Percentiles rank a stretch among this genome's conserved stretches.
These are phyloP conservation scores for Cajanus cajan DNA, from an alignment of 306 rosid species.

Conservation along the genomic window DNA sequence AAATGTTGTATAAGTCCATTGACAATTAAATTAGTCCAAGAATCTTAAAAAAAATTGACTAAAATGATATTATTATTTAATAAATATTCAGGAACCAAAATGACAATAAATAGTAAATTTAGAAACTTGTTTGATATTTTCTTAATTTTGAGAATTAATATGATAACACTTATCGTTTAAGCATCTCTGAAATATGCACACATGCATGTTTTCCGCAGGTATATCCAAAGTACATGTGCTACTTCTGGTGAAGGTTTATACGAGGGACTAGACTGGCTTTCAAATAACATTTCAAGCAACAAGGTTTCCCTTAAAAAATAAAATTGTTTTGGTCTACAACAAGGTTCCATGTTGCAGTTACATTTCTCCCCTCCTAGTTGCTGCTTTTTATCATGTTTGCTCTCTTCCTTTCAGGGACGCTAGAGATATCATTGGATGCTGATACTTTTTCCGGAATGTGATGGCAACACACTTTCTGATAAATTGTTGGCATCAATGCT, in stretches of 20 bases:
- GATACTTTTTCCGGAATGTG: not conserved
- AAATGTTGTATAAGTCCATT: too few species aligned
- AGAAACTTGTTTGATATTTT: too few species aligned
- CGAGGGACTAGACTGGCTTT: constrained; percentile 77
- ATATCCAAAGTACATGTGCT: constrained; percentile 75
- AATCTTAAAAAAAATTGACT: too few species aligned
- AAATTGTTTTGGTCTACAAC: not conserved
- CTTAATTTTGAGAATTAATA: too few species aligned
- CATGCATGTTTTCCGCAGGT: constrained; percentile 42
- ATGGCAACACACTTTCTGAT: not conserved
- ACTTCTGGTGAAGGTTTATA: constrained; percentile 77
- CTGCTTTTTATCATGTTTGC: not conserved
- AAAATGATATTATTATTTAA: too few species aligned
- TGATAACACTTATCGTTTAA: too few species aligned
- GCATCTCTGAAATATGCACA: not conserved
- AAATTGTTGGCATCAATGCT: not conserved
- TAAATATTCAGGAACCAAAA: too few species aligned
- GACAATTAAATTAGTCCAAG: too few species aligned
- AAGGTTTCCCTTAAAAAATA: constrained; percentile 30
- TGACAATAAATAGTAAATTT: too few species aligned
- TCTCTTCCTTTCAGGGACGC: constrained; percentile 20
- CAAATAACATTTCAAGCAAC: constrained; percentile 66
- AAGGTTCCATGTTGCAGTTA: not conserved
- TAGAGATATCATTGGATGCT: constrained; percentile 15
- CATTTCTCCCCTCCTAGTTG: not conserved